Conservation (phyloP, 306 rosid species). For the Pueraria montana region DNA sequence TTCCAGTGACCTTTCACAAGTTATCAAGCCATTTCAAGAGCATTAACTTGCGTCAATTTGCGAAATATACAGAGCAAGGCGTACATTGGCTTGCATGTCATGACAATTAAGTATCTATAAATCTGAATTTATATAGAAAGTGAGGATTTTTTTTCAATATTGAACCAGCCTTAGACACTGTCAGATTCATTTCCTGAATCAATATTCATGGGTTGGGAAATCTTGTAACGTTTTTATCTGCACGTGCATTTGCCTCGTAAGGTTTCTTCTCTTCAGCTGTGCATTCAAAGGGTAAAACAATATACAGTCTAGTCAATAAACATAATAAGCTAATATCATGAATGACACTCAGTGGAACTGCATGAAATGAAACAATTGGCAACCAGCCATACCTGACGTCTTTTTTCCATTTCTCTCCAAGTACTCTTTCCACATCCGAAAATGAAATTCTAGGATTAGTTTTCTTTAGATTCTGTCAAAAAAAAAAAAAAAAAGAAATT, state of each 20-base stretch:
- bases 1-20: background rate
- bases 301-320: constrained; percentile 8
- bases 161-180: constrained; percentile 53
- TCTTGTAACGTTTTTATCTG: constrained; percentile 87
- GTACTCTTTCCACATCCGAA: too few species aligned
- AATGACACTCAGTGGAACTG: constrained; percentile 14
- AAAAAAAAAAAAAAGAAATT: background rate
- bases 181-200: constrained; percentile 92
- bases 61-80: background rate
- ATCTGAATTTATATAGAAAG: too few species aligned
- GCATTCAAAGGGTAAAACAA: constrained; percentile 33
- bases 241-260: too few species aligned
- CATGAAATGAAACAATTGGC: too few species aligned
- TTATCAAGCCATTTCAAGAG: background rate
- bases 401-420: too few species aligned
- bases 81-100: constrained; percentile 3
- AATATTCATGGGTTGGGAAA: constrained; percentile 80
- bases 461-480: too few species aligned
- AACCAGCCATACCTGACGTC: too few species aligned
- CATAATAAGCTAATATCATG: constrained; percentile 17
- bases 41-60: background rate
- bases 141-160: constrained; percentile 26
- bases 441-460: too few species aligned
- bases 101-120: too few species aligned
- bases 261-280: constrained; percentile 61